Base-by-base conservation (phyloP, 2,329 filamentous ascomycete genomes). In the Penicillium fuscoglaucum region DNA sequence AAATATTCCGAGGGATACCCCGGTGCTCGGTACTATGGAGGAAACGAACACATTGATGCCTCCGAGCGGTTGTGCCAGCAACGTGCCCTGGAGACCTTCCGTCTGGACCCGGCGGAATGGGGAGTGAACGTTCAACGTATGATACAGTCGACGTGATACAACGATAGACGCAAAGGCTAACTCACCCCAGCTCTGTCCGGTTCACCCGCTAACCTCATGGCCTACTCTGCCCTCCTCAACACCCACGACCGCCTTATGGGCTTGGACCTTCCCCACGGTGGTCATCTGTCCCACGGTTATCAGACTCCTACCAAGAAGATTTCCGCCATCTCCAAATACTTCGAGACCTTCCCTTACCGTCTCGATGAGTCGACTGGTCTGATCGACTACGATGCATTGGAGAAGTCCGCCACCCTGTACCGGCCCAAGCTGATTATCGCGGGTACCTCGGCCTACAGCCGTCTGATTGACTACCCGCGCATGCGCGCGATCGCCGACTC, bases 1-100 rank as follows among this genome's bases (percentile, higher is more conserved):
- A 98, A 99, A 77, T 99, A 99, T 80, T 98, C 95, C 0, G 95
- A 99, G 78, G 95, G 95, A 52, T 99, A 99, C 71, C 95, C 93
- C 33, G 95, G 95, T 57, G 93, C 93, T 61, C 85, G 93, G 73
- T 98, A 98, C 80, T 98, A 98, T 73, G 93, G 93, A 54, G 93
- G 93, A 64, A 98, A 98, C 76, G 90, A 97, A 78, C 92, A 93
- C 76, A 98, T 98, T 71, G 93, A 98, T 72, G 85, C 91, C 71
- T 86, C 93, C 6, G 93, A 98, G 80, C 82, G 89, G 47, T 82
- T 96, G 48, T 98, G 93, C 78, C 95, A 98, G 79, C 84, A 91
- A 74, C 87, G 93, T 70, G 95, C 95, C 19, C 82, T 98, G 13
- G 87, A 96, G 78, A 87, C 93, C 0, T 98, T 96, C 76, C 87